phyloP scores from a whole-genome alignment of 148 eudicot species.

The Amaranthus palmeri region DNA sequence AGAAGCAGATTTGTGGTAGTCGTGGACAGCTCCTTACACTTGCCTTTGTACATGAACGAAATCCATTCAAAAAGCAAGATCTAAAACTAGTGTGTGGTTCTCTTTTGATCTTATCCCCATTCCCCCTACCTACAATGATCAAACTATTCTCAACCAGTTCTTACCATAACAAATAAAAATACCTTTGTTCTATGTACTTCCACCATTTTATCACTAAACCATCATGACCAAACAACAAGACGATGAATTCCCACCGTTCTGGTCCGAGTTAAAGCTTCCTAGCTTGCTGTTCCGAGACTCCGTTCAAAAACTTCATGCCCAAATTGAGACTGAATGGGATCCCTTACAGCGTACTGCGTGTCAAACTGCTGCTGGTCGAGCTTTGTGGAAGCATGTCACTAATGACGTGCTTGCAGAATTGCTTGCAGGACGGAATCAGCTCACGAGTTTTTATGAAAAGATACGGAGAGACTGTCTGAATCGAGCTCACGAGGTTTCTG shows the following conservation, averaged over 20 bases:
- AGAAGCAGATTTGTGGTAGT: slow-evolving; percentile 27
- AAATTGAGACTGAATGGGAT: slow-evolving; percentile 66
- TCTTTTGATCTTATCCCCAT: slow-evolving; percentile 77
- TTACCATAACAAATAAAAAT: slow-evolving; percentile 13
- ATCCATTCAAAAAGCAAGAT: slow-evolving; percentile 31
- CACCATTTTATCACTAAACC: slow-evolving; percentile 22
- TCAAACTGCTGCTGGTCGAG: slow-evolving; percentile 92
- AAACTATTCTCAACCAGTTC: slow-evolving; percentile 14
- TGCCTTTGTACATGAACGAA: slow-evolving; percentile 31
- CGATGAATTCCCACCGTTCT: slow-evolving; percentile 32
- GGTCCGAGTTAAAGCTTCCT: slow-evolving; percentile 66
- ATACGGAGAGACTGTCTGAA: slow-evolving; percentile 60
- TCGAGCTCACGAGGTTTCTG: slow-evolving; percentile 74
- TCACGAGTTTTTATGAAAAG: slow-evolving; percentile 67
- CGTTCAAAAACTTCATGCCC: slow-evolving; percentile 45
- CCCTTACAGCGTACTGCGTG: slow-evolving; percentile 59
- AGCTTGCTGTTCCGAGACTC: slow-evolving; percentile 35
- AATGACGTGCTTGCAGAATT: slow-evolving; percentile 74
- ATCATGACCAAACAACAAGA: slow-evolving; percentile 44
- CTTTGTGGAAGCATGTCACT: slow-evolving; percentile 83
- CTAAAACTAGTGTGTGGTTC: slow-evolving; percentile 71
- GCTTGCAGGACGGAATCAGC: slow-evolving; percentile 73
- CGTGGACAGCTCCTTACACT: slow-evolving; percentile 54
- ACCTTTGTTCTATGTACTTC: slow-evolving; percentile 24
- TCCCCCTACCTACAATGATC: slow-evolving; percentile 36